Base-by-base conservation (phyloP, 2,329 filamentous ascomycete genomes). In the Epichloe coenophiala region DNA sequence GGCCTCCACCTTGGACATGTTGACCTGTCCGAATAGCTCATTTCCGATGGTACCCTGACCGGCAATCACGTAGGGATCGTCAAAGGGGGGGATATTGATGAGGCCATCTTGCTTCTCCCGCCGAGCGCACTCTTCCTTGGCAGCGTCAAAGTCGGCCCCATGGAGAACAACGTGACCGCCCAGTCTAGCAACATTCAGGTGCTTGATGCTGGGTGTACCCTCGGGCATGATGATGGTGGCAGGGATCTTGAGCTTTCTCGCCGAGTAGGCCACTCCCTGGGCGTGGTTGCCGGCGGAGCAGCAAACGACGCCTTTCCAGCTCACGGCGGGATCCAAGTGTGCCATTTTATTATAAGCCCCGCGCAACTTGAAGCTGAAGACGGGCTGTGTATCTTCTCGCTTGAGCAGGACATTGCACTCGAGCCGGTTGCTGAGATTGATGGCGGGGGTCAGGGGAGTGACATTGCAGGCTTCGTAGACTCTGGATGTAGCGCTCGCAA, bases 341-440 rank as follows among this genome's bases (percentile, higher is more conserved):
- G 93, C 91, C 90, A 98, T 98, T 70, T 96, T 98, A 71, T 98
- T 98, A 73, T 98, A 97, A 44, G 93, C 93, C 37, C 90, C 93
- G 56, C 93, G 83, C 61, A 98, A 77, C 77, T 98, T 98, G 78
- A 98, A 98, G 71, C 90, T 96, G 74, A 98, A 98, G n/a, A 98
- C 93, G 35, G 93, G 93, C 61, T 95, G 87, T 52, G 97, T 75
- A 64, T 98, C 93, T 68, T 98, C 93, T 59, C 93, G 81, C 75
- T 98, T 98, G 63, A 98, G 80, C 19, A 96, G 70, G 3, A 98
- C 86, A 59, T 88, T 88, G 76, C 88, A 93, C 70, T 97, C 90
- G 54, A 97, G 76, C 27, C 90, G 80, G 66, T 95, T 95, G 70
- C 88, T 95, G 48, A 98, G 75, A 66, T 96, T 96, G 60, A 84